Evolutionary conservation across 2,329 filamentous ascomycete genomes (phyloP).

Genomic region (Neonectria sp.): DNA sequence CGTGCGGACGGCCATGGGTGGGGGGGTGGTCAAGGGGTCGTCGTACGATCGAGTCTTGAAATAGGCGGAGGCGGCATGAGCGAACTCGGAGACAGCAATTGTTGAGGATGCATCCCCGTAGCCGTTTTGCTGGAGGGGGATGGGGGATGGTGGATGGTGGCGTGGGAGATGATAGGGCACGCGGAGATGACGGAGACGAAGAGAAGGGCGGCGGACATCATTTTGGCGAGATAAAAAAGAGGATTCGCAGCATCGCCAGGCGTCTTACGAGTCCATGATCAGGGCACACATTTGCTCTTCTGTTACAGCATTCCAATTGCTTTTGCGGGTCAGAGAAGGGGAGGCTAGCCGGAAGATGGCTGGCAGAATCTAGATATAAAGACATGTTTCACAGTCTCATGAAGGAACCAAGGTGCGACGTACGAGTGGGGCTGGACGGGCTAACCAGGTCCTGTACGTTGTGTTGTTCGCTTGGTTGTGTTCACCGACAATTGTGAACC

Average conservation of each 20-base stretch:
- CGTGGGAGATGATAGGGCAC: not conserved
- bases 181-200: conserved; percentile 8
- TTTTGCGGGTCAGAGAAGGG: conserved; percentile 9
- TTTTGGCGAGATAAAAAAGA: conserved; percentile 26
- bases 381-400: conserved; percentile 12
- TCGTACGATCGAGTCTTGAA: conserved; percentile 85
- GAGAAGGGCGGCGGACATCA: conserved; percentile 18
- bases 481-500: conserved; percentile 18
- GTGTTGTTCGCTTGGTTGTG: not conserved
- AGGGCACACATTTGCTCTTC: conserved; percentile 28
- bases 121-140: not conserved
- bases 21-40: conserved; percentile 81
- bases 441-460: not conserved
- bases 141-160: not conserved
- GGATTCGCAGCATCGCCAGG: conserved; percentile 31
- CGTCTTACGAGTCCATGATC: conserved; percentile 39
- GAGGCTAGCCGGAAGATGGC: conserved; percentile 9
- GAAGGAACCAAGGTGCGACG: not conserved
- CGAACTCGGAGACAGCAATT: conserved; percentile 25
- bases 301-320: conserved; percentile 26
- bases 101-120: conserved; percentile 1
- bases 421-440: conserved; percentile 3
- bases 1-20: conserved; percentile 86
- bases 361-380: conserved; percentile 18
- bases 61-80: conserved; percentile 54